Conservation (phyloP, 2,329 filamentous ascomycete genomes). For the Pleomassaria siparia region DNA sequence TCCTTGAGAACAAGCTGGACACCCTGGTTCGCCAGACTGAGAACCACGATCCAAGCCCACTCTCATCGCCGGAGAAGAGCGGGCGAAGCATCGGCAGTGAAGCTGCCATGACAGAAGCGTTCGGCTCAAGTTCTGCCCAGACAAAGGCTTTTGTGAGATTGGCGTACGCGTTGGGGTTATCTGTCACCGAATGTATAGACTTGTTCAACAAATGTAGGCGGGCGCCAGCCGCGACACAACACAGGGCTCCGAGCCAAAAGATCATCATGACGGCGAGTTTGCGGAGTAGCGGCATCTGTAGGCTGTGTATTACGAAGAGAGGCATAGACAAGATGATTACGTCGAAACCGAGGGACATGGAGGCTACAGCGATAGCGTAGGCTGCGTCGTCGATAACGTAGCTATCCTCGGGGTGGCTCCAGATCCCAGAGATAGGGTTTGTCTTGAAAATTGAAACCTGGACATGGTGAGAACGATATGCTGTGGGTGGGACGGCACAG, state of each 20-base stretch:
- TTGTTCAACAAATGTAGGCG: constrained; percentile 9
- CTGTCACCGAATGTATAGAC: neutral
- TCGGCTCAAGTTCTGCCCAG: constrained; percentile 3
- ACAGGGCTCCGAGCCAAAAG: constrained; percentile 19
- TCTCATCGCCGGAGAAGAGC: too few relatives aligned
- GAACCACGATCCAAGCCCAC: too few relatives aligned
- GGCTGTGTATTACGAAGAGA: constrained; percentile 18
- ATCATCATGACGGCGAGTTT: constrained; percentile 18
- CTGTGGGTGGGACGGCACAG: too few relatives aligned
- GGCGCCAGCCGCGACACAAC: constrained; percentile 11
- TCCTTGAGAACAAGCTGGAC: too few relatives aligned
- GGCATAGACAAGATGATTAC: constrained; percentile 19
- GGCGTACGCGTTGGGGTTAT: constrained; percentile 4
- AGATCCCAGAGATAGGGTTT: constrained; percentile 4
- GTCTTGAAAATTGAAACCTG: constrained; percentile 8
- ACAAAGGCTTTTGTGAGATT: constrained; percentile 1
- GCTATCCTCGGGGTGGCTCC: constrained; percentile 4
- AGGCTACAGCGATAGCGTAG: constrained; percentile 1
- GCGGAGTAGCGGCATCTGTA: constrained; percentile 14
- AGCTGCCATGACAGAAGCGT: constrained; percentile 4
- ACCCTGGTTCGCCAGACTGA: too few relatives aligned
- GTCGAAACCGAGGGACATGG: constrained; percentile 10
- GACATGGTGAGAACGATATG: neutral
- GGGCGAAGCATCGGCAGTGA: constrained; percentile 7
- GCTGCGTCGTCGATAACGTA: constrained; percentile 4